Conservation (phyloP, 345 rosid species). For the Eutrema yunnanense region DNA sequence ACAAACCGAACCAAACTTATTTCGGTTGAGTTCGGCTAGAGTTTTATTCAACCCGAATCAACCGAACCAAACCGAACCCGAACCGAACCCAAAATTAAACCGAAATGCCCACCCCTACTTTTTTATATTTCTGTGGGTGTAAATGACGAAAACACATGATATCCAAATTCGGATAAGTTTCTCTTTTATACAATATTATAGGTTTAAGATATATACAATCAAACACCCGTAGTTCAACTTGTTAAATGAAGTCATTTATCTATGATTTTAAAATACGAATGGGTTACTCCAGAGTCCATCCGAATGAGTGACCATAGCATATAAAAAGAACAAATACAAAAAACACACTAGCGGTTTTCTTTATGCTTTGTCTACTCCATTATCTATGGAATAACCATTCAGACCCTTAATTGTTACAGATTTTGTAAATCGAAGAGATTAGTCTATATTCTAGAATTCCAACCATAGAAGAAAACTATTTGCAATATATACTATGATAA, state of each 20-base stretch:
- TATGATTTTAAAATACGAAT: neutral
- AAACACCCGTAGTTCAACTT: neutral
- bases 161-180: constrained; percentile 22
- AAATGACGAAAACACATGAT: constrained; percentile 10
- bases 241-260: neutral
- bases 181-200: neutral
- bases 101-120: no score
- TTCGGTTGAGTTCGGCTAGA: no score
- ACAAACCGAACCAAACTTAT: no score
- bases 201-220: neutral
- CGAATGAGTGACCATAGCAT: neutral
- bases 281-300: neutral
- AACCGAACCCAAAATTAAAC: no score
- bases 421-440: neutral
- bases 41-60: no score
- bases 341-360: neutral
- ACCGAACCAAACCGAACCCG: no score
- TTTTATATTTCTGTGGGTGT: constrained; percentile 19
- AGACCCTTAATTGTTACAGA: neutral
- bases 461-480: neutral
- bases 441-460: neutral
- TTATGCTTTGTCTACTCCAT: neutral
- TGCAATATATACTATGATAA: neutral
- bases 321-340: neutral
- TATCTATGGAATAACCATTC: neutral